Evolutionary conservation across 345 rosid species (phyloP), one percentile per base, ranked within the genome.

Genomic region (Draba incana): DNA sequence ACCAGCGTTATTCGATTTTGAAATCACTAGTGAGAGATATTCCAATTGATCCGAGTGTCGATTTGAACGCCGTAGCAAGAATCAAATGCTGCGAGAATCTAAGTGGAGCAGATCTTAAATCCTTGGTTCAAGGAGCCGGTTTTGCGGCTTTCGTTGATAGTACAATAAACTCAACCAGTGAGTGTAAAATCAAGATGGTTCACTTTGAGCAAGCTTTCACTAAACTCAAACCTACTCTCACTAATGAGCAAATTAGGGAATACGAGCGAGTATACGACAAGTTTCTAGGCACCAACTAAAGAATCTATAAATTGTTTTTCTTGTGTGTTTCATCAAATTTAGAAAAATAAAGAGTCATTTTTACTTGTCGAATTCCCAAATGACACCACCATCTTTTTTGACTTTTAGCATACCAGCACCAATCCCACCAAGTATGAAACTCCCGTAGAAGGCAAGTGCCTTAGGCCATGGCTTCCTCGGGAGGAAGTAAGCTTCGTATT

Each of bases 401-500:
- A 89, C 83, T 82, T 87, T 89, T 78, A 86, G 61, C 96, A 92
- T 92, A 46, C 97, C 97, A 41, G 96, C 93, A 62, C 97, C 95
- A 56, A 92, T 70, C 46, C 97, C 98, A 68, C 87, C 92, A 2
- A 89, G 88, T 60, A 91, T 84, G 71, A 86, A 91, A 1, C 95
- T 83, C 33, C 99, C 96, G 43, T 79, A 91, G 69, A 85, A 84
- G 63, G 87, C 91, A 58, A 92, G 57, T 69, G 90, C 80, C 7
- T 33, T 56, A 44, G 93, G 79, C 59, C 79, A 70, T 11, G 96
- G 82, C 70, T 69, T 78, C 5, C 91, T 82, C 35, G 99, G 99
- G 56, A 94, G 88, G 75, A 91, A 94, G 76, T 94, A 94, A 69
- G 77, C 88, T 10, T 89, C 99, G 53, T 97, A 97, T 65, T 88